A percentile compares a stretch with the other conserved stretches of the same genome.
These are phyloP conservation scores for Sindora glabra DNA, from an alignment of 306 rosid genomes.

Conservation along the genomic window DNA sequence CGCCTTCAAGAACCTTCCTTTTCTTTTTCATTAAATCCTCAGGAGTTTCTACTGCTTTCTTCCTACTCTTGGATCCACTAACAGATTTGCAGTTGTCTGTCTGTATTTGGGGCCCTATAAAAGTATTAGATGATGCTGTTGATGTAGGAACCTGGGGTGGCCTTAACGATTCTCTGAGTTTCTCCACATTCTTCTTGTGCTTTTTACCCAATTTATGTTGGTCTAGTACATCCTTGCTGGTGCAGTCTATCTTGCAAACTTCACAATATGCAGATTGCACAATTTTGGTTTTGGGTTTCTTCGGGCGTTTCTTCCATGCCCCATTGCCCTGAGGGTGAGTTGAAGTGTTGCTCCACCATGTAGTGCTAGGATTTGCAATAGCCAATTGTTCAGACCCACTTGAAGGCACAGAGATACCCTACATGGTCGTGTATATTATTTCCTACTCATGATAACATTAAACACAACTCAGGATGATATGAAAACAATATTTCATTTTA, in stretches of 20 bases:
- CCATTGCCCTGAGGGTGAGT: constrained; percentile 19
- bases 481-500: not conserved
- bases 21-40: constrained; percentile 38
- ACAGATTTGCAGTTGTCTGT: not conserved
- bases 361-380: not conserved
- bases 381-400: constrained; percentile 22
- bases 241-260: constrained; percentile 44
- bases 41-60: constrained; percentile 19
- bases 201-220: constrained; percentile 49
- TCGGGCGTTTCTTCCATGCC: constrained; percentile 8
- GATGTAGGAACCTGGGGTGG: constrained; percentile 8
- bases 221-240: constrained; percentile 35
- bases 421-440: constrained; percentile 1
- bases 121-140: constrained; percentile 5
- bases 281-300: constrained; percentile 25
- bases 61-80: constrained; percentile 11
- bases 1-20: constrained; percentile 37
- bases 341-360: constrained; percentile 14
- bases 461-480: not conserved
- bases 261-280: constrained; percentile 40
- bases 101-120: constrained; percentile 25
- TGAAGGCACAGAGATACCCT: constrained; percentile 14
- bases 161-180: constrained; percentile 21
- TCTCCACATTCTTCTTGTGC: constrained; percentile 42
- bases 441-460: not conserved